Conservation (phyloP, 2,329 filamentous ascomycete species). For the Colletotrichum higginsianum region DNA sequence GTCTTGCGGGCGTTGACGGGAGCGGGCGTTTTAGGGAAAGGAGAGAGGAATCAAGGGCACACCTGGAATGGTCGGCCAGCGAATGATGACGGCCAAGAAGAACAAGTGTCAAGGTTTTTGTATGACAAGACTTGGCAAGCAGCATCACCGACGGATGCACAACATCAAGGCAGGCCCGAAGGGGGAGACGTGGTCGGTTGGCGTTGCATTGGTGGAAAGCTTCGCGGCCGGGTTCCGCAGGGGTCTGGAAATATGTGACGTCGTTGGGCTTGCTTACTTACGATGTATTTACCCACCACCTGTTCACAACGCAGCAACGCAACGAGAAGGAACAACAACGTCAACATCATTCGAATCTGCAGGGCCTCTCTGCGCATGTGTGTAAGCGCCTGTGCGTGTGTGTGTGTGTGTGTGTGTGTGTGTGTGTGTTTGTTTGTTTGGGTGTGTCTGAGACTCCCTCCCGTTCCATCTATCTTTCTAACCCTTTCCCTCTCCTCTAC, state of each 20-base stretch:
- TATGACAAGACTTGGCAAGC: neutral
- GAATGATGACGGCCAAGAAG: constrained; percentile 28
- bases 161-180: neutral
- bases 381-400: no score
- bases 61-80: constrained; percentile 1
- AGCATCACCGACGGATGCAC: neutral
- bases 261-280: constrained; percentile 16
- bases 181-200: neutral
- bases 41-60: neutral
- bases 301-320: neutral
- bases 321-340: neutral
- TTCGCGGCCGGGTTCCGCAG: constrained; percentile 5
- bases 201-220: constrained; percentile 1
- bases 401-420: no score
- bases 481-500: neutral
- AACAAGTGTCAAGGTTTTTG: neutral
- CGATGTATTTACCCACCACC: constrained; percentile 11
- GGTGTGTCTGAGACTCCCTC: no score
- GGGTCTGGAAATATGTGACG: constrained; percentile 24
- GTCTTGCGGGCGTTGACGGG: neutral
- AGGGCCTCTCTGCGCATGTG: constrained; percentile 1
- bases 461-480: no score
- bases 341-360: neutral
- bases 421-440: no score
- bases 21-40: neutral